Conservation (phyloP, 2,329 filamentous ascomycete genomes). For the Sarocladium strictum region DNA sequence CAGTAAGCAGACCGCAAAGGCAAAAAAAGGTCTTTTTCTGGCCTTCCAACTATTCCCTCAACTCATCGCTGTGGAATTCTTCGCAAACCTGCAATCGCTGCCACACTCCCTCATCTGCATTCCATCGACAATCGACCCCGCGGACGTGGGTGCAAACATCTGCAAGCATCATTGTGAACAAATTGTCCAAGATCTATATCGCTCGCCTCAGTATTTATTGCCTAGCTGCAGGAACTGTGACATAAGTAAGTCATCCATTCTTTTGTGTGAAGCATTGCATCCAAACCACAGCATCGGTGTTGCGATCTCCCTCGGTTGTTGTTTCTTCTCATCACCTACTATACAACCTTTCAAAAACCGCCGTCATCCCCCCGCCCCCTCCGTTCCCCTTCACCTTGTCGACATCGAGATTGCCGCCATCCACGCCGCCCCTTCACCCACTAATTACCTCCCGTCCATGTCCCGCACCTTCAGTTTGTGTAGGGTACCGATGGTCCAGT, state of each 20-base stretch:
- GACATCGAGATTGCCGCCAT: slow-evolving; percentile 6
- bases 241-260: not conserved
- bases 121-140: slow-evolving; percentile 1
- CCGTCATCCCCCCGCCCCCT: not conserved
- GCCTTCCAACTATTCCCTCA: not conserved
- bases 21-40: not conserved
- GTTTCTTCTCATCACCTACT: not conserved
- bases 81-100: not conserved
- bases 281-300: not conserved
- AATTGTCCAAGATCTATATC: too few species aligned
- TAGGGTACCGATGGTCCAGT: slow-evolving; percentile 3
- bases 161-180: not conserved
- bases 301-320: not conserved
- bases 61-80: not conserved
- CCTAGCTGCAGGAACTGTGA: too few species aligned
- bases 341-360: not conserved
- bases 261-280: not conserved
- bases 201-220: too few species aligned
- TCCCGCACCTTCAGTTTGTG: slow-evolving; percentile 5
- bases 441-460: not conserved
- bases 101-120: not conserved
- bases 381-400: not conserved
- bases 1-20: too few species aligned
- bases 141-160: not conserved
- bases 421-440: not conserved